Evolutionary conservation across 1,284 basidiomycete species (phyloP), one percentile per base, ranked within the genome.

Genomic region (Clitocybe nebularis): DNA sequence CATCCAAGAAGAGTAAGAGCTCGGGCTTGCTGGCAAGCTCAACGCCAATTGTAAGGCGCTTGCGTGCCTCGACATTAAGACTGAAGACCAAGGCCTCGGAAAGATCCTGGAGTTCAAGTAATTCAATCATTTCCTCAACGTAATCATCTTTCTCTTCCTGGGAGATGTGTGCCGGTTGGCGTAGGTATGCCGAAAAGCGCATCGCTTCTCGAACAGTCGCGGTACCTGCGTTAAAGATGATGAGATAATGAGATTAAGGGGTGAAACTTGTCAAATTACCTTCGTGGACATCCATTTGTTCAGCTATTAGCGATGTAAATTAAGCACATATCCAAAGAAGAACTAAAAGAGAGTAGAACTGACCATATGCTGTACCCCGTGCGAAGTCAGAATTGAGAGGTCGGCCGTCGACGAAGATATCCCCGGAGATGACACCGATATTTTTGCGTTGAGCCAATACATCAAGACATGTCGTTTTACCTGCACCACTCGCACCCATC

Each of bases 211-310:
- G 84, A 32, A 95, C 87, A 9, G 88, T 87, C 9, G 90, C 79
- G 8, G 87, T 91, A 48, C 79, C 55, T 53, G 36, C 8, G 38
- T 3, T 20, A 23, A 28, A 16, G 11, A 26, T 44, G 21, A 24
- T 20, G 23, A 47, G 10, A 28, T 6, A 23, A n/a, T 3, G 22
- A 4, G n/a, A 35, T 13, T n/a, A 33, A 13, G 25, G 10, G 11
- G 8, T 21, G 25, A 16, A 10, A 3, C 13, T 6, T 8, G 3
- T 16, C 5, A 5, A 22, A 26, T 25, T 20, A 46, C 62, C 84
- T 62, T 92, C 89, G 60, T 94, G 92, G 1, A 87, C 82, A 55
- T 94, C 91, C 77, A 87, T 84, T 64, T 93, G 90, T 57, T 92
- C 86, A 24, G 86, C 88, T 89, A 65, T 49, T 71, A 67, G 26